Conservation (phyloP, 148 eudicot species). For the Suaeda aralocaspica region DNA sequence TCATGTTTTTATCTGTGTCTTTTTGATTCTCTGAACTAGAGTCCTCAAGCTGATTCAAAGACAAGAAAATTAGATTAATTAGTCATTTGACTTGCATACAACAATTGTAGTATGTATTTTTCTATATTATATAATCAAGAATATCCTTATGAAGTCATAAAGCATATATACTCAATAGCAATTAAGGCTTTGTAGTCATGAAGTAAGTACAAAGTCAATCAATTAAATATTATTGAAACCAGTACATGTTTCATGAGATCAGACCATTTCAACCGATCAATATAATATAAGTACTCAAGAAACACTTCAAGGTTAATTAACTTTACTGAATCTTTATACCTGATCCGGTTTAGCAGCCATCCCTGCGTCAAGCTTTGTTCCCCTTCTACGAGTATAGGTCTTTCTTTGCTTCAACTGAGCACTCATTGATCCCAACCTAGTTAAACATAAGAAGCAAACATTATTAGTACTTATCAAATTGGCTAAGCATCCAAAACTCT, state of each 20-base stretch:
- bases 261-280: no score
- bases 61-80: not conserved
- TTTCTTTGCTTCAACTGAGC: conserved; percentile 39
- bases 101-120: no score
- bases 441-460: not conserved
- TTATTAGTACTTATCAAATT: not conserved
- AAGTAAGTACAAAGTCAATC: no score
- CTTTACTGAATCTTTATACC: conserved; percentile 24
- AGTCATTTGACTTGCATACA: no score
- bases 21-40: conserved; percentile 18
- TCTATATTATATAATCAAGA: no score
- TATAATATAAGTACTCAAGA: no score
- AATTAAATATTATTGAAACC: no score
- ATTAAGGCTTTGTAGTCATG: no score
- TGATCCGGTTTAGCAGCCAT: conserved; percentile 34
- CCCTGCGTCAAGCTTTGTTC: conserved; percentile 11
- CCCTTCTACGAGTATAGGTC: conserved; percentile 26
- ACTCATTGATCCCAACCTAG: conserved; percentile 64
- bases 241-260: no score
- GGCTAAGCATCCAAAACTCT: not conserved
- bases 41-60: conserved; percentile 15
- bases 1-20: conserved; percentile 50
- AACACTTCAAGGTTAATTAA: not conserved
- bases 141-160: no score
- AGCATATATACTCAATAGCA: no score